Percentiles rank a stretch among this genome's conserved stretches.
Conservation (phyloP, 78 protist species). For the Tieghemostelium lacteum region DNA sequence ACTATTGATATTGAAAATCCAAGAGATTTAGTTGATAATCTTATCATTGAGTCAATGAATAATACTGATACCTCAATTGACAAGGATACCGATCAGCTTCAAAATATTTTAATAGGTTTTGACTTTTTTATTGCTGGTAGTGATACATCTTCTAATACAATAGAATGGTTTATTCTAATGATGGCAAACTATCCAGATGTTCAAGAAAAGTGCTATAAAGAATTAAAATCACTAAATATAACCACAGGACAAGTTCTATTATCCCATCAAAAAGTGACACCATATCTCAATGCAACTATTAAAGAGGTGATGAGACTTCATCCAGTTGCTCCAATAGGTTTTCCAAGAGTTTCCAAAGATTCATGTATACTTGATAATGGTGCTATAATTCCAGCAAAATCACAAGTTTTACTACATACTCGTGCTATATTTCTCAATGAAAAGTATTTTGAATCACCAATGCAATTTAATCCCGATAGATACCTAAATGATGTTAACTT, state of each 20-base stretch:
- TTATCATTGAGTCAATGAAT: background rate
- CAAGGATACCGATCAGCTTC: background rate
- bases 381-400: background rate
- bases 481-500: background rate
- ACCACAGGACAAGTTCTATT: background rate
- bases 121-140: constrained; percentile 43
- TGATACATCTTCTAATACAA: constrained; percentile 13
- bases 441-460: constrained; percentile 5
- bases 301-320: constrained; percentile 16
- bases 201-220: constrained; percentile 28
- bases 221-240: background rate
- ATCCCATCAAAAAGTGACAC: constrained; percentile 1
- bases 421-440: background rate
- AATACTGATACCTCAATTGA: background rate
- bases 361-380: background rate
- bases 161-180: constrained; percentile 22
- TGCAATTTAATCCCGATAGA: constrained; percentile 8
- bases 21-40: background rate
- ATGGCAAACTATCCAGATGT: constrained; percentile 18
- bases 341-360: background rate
- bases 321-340: constrained; percentile 12
- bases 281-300: background rate
- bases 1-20: background rate
- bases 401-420: background rate
- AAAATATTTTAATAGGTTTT: too few species aligned